Evolutionary conservation across 331 rosid species (phyloP), one percentile per base, ranked within the genome.

Genomic region (Dryas integrifolia): DNA sequence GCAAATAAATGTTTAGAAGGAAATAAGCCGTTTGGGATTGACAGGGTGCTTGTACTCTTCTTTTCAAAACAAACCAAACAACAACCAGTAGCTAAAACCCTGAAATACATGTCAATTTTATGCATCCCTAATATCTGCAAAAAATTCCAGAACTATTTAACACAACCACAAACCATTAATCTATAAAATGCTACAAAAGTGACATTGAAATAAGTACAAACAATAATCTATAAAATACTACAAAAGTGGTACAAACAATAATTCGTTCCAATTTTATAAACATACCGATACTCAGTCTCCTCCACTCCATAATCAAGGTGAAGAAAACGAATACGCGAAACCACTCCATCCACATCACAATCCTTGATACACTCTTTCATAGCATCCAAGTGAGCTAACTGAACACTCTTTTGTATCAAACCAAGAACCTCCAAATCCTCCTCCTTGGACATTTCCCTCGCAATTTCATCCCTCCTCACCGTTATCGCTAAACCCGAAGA

Each of bases 281-380:
- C 89, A 78, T 91, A 94, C 98, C 97, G 90, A 83, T 88, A 94
- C 82, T 91, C 92, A 1, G 86, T 72, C 79, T 80, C 87, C 61
- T 86, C 90, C 44, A 89, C 83, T 72, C 98, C 98, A 73, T 83
- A 70, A 73, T 79, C 92, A 74, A 83, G 73, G 58, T 89, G 96
- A 60, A 94, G 89, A 81, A 81, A 91, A 43, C 96, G 89, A 84
- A 91, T 75, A 51, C 85, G 90, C 21, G 87, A 78, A 80, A 85
- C 46, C 7, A 88, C 92, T 68, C 80, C 92, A 16, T 84, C 82
- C 40, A 78, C 79, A 24, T 91, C 84, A 45, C 86, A 90, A 41
- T 72, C 86, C 81, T 80, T 59, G 26, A 86, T 24, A 74, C 82
- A 69, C 79, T 89, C 87, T 69, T 74, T 88, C 82, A 91, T 83